Base-by-base conservation (phyloP, 192 early-diverging fungal species). In the Backusella parvicylindrica region DNA sequence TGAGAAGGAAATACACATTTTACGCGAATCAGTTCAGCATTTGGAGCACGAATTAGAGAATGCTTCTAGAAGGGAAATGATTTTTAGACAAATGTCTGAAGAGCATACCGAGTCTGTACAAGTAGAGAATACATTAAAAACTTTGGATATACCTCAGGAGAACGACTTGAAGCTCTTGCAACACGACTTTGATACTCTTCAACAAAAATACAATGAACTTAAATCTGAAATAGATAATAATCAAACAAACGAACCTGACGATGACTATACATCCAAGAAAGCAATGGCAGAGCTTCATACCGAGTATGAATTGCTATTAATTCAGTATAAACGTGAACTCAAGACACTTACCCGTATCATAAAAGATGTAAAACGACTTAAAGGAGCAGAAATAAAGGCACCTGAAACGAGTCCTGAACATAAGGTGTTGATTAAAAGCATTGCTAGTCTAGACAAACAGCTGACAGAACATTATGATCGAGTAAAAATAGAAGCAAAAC, bases 1-100 rank as follows among this genome's bases (percentile, higher is more conserved):
- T 11, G 72, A 49, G 41, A 36, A 67, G 0, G 73, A 74, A 40
- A 37, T 67, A 40, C 37, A 41, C 11, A 15, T 71, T n/a, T 23
- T 71, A n/a, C 43, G 47, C 9, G 70, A 49, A 12, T 71, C 70
- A 18, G 37, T 71, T 36, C 15, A 56, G 33, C 70, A 56, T 15
- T 37, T 79, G 18, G 78, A 79, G 33, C n/a, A 60, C 1, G 63
- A 79, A 37, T 16, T 75, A 33, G 63, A 50, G 7, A 68, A 28
- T 33, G 49, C 68, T 7, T 41, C 56, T 26, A 63, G 50, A 35
- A 41, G 68, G 35, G 66, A 69, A 38, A 68, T 26, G 6, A 56
- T 56, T 6, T 67, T 56, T 30, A 63, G 32, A 18, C 66, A 69
- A 28, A 69, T 67, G 63, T 67, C 65, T 16, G 67, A 71, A 43